A percentile compares a stretch with the other conserved stretches of the same genome.
Conservation (phyloP, 129 eudicot genomes). For the Rutidosis leptorrhynchoides region DNA sequence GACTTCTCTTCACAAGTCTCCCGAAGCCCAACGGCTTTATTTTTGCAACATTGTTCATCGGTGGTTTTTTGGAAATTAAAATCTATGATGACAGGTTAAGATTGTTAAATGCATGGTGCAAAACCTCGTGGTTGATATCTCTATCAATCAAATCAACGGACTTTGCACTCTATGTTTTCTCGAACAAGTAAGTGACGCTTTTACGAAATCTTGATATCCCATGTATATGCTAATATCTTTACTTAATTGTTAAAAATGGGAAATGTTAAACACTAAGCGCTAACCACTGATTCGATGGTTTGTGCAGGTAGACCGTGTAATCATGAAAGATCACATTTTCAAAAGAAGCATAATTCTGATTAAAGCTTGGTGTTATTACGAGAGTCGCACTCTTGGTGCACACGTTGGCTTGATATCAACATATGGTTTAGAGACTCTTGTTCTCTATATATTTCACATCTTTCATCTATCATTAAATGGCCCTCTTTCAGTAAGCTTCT, state of each 20-base stretch:
- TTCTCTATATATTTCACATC: slow-evolving; percentile 81
- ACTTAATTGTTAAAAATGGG: not conserved
- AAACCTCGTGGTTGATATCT: slow-evolving; percentile 81
- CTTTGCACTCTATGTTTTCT: slow-evolving; percentile 90
- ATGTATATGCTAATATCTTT: not conserved
- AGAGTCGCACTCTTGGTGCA: slow-evolving; percentile 94
- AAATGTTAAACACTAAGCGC: not conserved
- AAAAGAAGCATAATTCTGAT: slow-evolving; percentile 84
- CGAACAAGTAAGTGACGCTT: slow-evolving; percentile 63
- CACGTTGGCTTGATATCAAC: slow-evolving; percentile 94
- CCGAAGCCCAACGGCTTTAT: not conserved
- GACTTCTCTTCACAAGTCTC: not conserved
- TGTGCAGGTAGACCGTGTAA: slow-evolving; percentile 71
- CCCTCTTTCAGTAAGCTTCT: slow-evolving; percentile 80
- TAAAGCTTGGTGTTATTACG: slow-evolving; percentile 94
- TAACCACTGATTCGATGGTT: slow-evolving; percentile 3
- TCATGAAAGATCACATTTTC: slow-evolving; percentile 80
- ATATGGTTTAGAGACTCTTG: slow-evolving; percentile 93
- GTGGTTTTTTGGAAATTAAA: slow-evolving; percentile 13
- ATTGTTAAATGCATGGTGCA: slow-evolving; percentile 89
- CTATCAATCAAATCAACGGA: slow-evolving; percentile 89
- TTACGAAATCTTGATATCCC: slow-evolving; percentile 1
- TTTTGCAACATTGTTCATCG: not conserved
- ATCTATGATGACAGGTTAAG: slow-evolving; percentile 69
- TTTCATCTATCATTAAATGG: slow-evolving; percentile 71